Evolutionary conservation across 345 rosid species (phyloP), one percentile per base, ranked within the genome.

Genomic region (Rhodamnia argentea): DNA sequence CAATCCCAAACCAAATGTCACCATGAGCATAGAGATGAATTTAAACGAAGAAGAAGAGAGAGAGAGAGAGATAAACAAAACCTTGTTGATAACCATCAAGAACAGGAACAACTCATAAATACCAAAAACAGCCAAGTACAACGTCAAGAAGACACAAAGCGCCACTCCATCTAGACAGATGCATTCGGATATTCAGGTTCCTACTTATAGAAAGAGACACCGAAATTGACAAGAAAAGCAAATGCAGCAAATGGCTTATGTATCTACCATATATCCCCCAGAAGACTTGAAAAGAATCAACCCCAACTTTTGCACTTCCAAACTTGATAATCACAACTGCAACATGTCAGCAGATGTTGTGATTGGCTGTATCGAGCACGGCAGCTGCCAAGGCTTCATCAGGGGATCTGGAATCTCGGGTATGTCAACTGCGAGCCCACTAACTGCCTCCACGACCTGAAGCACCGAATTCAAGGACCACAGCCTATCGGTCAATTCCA

Each of bases 401-500:
- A 93, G 84, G 42, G 92, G 85, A 55, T 92, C 95, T 0, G 96
- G 95, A 44, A 97, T 91, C 90, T 97, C 96, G 0, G 96, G 98
- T 42, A 94, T 94, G 54, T 94, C 98, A 88, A 97, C 76, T 0
- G 74, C 70, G 6, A 90, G 87, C 20, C 96, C 99, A 40, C 93
- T 89, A 50, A 92, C 92, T 24, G 93, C 96, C 84, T 89, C 96
- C 85, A 90, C 92, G 70, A 91, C 88, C 89, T 92, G 92, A 26
- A 88, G 89, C 70, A 88, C 83, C 58, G 59, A 83, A 86, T 89
- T 88, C 90, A 90, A 59, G 0, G 95, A 93, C 83, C 93, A 88
- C 11, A 96, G 88, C 85, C 96, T 87, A 4, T 94, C 95, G 0
- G 97, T 94, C 89, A 97, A 85, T 89, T 94, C 99, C 90, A 87